phyloP scores from a whole-genome alignment of 306 rosid species.

The Fragaria vesca region DNA sequence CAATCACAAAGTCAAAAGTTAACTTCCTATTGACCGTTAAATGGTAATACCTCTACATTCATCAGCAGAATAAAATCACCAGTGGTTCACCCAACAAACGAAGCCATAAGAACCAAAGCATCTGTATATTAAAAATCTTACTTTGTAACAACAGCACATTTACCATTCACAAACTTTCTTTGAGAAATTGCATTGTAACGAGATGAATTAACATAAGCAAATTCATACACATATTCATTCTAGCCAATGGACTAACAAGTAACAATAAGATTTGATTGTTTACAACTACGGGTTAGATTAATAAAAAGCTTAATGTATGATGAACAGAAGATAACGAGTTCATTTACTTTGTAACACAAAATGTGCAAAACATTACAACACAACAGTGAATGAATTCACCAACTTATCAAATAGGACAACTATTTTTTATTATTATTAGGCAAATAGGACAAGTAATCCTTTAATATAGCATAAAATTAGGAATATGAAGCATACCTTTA shows the following conservation, averaged over 20 bases:
- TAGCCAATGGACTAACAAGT: not conserved
- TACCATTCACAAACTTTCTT: not conserved
- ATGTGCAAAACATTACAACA: not conserved
- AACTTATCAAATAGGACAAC: not conserved
- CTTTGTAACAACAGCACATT: not conserved
- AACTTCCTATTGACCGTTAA: not conserved
- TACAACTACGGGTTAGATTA: not conserved
- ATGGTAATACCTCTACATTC: slow-evolving; percentile 3
- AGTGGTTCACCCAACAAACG: not conserved
- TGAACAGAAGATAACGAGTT: not conserved
- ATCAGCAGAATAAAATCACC: slow-evolving; percentile 11
- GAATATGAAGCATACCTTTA: slow-evolving; percentile 50
- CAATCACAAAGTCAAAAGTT: not conserved
- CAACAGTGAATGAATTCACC: not conserved
- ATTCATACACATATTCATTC: not conserved
- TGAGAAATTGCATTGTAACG: not conserved
- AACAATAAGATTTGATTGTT: not conserved
- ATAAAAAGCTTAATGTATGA: not conserved
- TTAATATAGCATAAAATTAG: not conserved
- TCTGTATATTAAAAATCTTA: not conserved
- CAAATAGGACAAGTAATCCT: not conserved
- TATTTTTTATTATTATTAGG: no score
- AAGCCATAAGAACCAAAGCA: not conserved
- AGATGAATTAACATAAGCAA: not conserved
- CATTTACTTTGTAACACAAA: not conserved